Evolutionary conservation across 805 yeast species (phyloP).

Genomic region (Cyberlindnera nakhonratchasimensis): DNA sequence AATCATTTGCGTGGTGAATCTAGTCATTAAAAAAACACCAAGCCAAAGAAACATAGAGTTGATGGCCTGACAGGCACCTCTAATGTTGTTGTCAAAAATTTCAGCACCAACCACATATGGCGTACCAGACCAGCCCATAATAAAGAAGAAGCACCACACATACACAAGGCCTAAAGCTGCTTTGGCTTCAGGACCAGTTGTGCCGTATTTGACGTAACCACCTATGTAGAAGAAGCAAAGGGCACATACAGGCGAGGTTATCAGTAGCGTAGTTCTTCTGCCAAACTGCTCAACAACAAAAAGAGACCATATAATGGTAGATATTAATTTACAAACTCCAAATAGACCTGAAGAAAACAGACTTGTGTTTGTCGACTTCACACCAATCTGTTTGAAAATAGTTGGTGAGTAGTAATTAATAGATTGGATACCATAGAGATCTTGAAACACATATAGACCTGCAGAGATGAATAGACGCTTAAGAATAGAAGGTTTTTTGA

Average conservation of each 20-base stretch:
- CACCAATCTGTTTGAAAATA: conserved; percentile 47
- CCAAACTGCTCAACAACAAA: conserved; percentile 45
- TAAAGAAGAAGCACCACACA: conserved; percentile 44
- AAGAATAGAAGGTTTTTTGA: conserved; percentile 30
- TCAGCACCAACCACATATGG: conserved; percentile 46
- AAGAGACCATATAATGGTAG: conserved; percentile 41
- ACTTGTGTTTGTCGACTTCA: conserved; percentile 40
- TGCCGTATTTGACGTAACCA: conserved; percentile 37
- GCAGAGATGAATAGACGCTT: conserved; percentile 38
- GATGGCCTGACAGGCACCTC: conserved; percentile 43
- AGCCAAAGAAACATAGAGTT: conserved; percentile 47
- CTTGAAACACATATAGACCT: conserved; percentile 41
- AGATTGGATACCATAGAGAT: conserved; percentile 48
- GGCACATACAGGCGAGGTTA: conserved; percentile 38
- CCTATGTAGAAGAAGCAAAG: conserved; percentile 46
- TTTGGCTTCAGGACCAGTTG: conserved; percentile 42
- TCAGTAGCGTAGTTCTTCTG: conserved; percentile 39
- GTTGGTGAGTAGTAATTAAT: conserved; percentile 51
- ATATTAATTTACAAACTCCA: conserved; percentile 46
- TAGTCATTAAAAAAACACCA: conserved; percentile 47
- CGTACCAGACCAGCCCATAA: conserved; percentile 46
- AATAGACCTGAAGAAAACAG: conserved; percentile 50
- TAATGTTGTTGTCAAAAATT: conserved; percentile 41
- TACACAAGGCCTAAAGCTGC: conserved; percentile 34
- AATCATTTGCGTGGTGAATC: conserved; percentile 44